phyloP scores from a whole-genome alignment of 306 rosid genomes.

The Luffa aegyptiaca region DNA sequence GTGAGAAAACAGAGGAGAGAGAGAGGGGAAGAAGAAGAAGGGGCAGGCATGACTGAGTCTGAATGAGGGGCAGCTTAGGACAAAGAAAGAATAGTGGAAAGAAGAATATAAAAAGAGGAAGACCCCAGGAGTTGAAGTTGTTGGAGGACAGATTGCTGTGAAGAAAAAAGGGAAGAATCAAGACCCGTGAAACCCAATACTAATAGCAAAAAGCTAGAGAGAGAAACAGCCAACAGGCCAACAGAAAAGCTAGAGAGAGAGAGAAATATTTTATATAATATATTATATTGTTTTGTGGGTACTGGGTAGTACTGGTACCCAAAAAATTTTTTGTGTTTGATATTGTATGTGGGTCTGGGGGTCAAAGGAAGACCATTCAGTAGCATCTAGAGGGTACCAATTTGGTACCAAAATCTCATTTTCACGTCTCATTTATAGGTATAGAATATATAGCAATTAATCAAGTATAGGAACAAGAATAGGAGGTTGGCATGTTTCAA shows the following conservation, averaged over 20 bases:
- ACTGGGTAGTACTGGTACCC: background rate
- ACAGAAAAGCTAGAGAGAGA: background rate
- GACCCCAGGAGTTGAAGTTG: constrained; percentile 15
- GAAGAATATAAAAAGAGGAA: constrained; percentile 21
- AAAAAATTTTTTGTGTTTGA: background rate
- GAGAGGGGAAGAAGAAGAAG: constrained; percentile 27
- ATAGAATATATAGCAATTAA: background rate
- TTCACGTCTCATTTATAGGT: background rate
- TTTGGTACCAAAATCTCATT: background rate
- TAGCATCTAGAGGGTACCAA: background rate
- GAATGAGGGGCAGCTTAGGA: constrained; percentile 34
- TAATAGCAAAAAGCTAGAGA: background rate
- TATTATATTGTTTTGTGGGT: background rate
- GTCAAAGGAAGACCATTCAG: background rate
- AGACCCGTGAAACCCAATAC: constrained; percentile 56
- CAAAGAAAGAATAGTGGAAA: constrained; percentile 21
- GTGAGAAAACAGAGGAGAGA: constrained; percentile 11
- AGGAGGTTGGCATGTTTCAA: background rate
- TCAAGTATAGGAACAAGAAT: background rate
- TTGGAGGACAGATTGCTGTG: constrained; percentile 17
- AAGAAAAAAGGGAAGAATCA: constrained; percentile 31
- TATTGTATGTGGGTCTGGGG: background rate
- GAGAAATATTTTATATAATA: background rate
- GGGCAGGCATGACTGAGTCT: constrained; percentile 13
- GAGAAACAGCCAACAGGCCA: constrained; percentile 10